These are phyloP conservation scores for Trifolium subterraneum DNA, from an alignment of 306 rosid species.

Conservation along the genomic window DNA sequence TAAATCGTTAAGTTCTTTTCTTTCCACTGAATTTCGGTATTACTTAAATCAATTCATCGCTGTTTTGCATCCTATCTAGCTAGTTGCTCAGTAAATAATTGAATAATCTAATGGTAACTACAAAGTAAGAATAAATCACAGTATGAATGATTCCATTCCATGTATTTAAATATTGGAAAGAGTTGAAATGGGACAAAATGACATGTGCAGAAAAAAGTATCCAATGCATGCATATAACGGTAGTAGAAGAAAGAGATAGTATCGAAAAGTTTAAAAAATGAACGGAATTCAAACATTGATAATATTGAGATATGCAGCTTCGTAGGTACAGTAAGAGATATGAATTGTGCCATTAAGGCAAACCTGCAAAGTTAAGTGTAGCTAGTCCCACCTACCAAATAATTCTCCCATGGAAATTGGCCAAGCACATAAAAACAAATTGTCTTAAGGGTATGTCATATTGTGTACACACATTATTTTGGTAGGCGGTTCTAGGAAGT, in stretches of 20 bases:
- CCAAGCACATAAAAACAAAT: constrained; percentile 30
- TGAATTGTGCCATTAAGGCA: constrained; percentile 35
- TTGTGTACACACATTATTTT: constrained; percentile 15
- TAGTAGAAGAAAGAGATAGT: constrained; percentile 31
- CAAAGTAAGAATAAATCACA: neutral
- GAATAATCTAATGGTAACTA: neutral
- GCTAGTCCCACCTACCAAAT: constrained; percentile 31
- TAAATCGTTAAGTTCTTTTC: too few relatives aligned
- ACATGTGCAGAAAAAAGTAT: constrained; percentile 51
- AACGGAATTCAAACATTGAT: constrained; percentile 35
- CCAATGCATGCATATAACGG: constrained; percentile 36
- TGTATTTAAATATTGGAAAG: constrained; percentile 1
- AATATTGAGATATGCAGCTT: neutral
- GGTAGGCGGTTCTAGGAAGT: constrained; percentile 8
- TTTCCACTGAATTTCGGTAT: too few relatives aligned
- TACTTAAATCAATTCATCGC: too few relatives aligned
- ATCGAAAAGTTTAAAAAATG: neutral
- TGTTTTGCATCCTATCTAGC: too few relatives aligned
- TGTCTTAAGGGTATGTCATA: neutral
- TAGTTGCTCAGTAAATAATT: too few relatives aligned
- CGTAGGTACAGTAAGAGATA: neutral
- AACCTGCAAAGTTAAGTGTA: constrained; percentile 17
- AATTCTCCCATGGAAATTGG: constrained; percentile 28
- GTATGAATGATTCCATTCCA: neutral
- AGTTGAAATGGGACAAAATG: constrained; percentile 43